Conservation (phyloP, 176 grass and related monocot species). For the Chrysopogon serrulatus region DNA sequence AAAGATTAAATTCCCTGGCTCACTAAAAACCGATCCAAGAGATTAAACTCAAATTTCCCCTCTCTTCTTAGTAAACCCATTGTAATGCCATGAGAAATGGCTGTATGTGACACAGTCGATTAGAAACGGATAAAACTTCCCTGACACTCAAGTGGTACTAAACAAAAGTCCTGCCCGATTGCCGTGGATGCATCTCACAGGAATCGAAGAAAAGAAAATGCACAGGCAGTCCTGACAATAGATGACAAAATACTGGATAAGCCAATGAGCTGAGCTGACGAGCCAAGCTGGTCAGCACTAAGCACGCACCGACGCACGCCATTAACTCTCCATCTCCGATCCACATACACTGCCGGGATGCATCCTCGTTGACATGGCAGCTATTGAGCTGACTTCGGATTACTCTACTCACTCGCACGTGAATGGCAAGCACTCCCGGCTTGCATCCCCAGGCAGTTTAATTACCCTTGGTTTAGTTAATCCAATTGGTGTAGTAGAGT, state of each 20-base stretch:
- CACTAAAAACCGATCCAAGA: too few relatives aligned
- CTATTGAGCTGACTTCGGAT: background rate
- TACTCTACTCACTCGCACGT: slow-evolving; percentile 9
- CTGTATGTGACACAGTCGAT: background rate
- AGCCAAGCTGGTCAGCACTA: background rate
- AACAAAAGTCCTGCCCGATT: background rate
- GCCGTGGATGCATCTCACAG: background rate
- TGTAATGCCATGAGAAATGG: background rate
- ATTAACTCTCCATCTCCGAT: background rate
- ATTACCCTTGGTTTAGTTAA: background rate
- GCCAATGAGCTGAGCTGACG: background rate
- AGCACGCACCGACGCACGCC: background rate
- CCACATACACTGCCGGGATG: background rate
- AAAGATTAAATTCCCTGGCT: too few relatives aligned
- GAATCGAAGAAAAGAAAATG: background rate
- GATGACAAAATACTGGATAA: background rate
- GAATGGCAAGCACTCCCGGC: background rate
- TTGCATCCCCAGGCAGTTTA: background rate
- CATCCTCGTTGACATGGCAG: background rate
- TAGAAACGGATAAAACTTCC: background rate
- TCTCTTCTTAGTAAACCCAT: background rate
- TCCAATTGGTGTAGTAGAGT: background rate
- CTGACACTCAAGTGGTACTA: background rate
- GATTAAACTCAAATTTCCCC: too few relatives aligned
- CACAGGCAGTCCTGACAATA: background rate